Conservation (phyloP, 148 eudicot genomes). For the Camellia granthamiana region DNA sequence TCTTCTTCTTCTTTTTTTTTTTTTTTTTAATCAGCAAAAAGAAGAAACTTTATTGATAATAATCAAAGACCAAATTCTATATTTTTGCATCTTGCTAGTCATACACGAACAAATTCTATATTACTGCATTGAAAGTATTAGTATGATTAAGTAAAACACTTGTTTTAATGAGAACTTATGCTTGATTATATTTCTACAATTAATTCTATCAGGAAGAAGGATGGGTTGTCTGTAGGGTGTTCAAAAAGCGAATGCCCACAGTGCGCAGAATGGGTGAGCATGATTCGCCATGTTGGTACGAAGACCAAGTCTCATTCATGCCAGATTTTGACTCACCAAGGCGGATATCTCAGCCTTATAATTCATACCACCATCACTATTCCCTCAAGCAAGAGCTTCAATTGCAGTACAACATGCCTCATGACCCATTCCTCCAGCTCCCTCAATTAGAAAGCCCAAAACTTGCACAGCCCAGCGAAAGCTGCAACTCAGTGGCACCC, state of each 20-base stretch:
- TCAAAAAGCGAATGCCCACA: constrained; percentile 69
- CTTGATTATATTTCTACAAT: not conserved
- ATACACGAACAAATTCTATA: no score
- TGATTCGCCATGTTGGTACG: constrained; percentile 62
- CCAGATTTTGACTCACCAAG: constrained; percentile 62
- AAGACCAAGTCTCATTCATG: constrained; percentile 73
- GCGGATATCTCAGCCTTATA: constrained; percentile 39
- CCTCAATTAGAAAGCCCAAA: constrained; percentile 71
- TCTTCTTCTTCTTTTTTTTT: no score
- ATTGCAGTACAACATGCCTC: constrained; percentile 40
- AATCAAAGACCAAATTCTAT: no score
- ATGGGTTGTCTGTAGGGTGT: constrained; percentile 86
- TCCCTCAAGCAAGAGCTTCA: constrained; percentile 64
- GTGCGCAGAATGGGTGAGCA: constrained; percentile 46
- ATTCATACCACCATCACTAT: constrained; percentile 34
- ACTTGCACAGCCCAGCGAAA: constrained; percentile 29
- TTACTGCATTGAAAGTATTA: no score
- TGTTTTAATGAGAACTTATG: not conserved
- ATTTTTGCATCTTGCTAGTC: no score
- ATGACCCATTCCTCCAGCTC: constrained; percentile 56
- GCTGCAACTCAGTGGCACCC: constrained; percentile 26
- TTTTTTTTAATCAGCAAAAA: no score
- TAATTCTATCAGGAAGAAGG: constrained; percentile 76
- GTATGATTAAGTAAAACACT: not conserved
- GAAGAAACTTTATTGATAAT: no score